These are phyloP conservation scores for Trichoderma erinaceum DNA, from an alignment of 495 filamentous ascomycete genomes.

Conservation along the genomic window DNA sequence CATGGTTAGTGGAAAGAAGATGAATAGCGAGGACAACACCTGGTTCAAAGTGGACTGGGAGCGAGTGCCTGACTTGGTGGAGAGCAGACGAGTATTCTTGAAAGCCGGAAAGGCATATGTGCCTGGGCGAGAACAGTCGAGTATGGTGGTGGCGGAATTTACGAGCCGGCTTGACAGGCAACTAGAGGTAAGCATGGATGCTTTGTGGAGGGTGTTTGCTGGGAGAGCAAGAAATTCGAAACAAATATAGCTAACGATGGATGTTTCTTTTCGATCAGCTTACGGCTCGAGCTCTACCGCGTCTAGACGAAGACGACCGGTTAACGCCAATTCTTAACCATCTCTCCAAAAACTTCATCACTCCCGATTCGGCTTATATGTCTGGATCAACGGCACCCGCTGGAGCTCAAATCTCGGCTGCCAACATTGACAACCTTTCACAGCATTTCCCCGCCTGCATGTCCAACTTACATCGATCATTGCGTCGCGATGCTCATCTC, in stretches of 20 bases:
- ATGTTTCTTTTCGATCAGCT: conserved; percentile 41
- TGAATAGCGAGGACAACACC: conserved; percentile 57
- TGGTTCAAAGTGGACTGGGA: conserved; percentile 98
- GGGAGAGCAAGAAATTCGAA: background rate
- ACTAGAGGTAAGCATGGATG: conserved; percentile 58
- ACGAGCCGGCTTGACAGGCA: conserved; percentile 66
- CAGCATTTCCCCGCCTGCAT: conserved; percentile 92
- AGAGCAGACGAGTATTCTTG: conserved; percentile 68
- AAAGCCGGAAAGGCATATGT: conserved; percentile 86
- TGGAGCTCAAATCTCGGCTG: conserved; percentile 70
- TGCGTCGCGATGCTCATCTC: conserved; percentile 79
- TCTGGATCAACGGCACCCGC: conserved; percentile 44
- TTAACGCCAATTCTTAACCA: conserved; percentile 90
- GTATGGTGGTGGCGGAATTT: conserved; percentile 85
- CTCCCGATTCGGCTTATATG: conserved; percentile 73
- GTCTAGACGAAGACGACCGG: conserved; percentile 94
- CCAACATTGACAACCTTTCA: conserved; percentile 73
- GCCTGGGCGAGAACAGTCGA: conserved; percentile 74
- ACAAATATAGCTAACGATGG: background rate
- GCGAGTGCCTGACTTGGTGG: conserved; percentile 83
- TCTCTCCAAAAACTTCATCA: conserved; percentile 84
- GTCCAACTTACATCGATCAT: conserved; percentile 75
- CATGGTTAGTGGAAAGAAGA: conserved; percentile 33
- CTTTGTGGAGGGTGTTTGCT: background rate
- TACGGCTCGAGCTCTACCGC: conserved; percentile 81